Conservation (phyloP, 2,329 filamentous ascomycete genomes). For the Zarea fungicola region DNA sequence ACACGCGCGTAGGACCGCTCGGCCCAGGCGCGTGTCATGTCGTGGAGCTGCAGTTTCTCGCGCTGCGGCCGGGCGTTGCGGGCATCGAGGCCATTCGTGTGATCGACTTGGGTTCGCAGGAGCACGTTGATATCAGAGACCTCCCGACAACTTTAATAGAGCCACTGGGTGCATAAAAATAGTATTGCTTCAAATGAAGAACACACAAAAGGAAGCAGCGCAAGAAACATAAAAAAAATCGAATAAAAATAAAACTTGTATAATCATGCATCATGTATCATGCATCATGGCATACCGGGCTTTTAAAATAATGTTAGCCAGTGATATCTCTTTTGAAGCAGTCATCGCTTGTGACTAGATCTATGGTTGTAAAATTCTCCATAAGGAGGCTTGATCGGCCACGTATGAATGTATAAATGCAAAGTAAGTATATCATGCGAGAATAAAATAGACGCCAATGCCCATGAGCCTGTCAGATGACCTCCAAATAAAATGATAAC, state of each 20-base stretch:
- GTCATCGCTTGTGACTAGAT: too few species aligned
- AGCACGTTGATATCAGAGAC: constrained; percentile 72
- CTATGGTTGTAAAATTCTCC: too few species aligned
- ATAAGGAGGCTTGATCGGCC: too few species aligned
- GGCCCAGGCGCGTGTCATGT: constrained; percentile 69
- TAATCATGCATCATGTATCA: too few species aligned
- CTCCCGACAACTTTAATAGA: constrained; percentile 63
- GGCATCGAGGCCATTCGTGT: constrained; percentile 68
- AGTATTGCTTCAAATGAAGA: not conserved
- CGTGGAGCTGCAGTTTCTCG: constrained; percentile 66
- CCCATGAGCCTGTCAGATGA: too few species aligned
- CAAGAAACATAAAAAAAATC: not conserved
- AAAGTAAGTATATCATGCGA: too few species aligned
- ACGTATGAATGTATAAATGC: too few species aligned
- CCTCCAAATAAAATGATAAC: not conserved
- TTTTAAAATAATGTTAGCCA: not conserved
- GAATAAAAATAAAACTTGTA: not conserved
- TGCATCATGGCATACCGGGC: too few species aligned
- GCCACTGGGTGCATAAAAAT: constrained; percentile 19
- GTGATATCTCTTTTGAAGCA: not conserved
- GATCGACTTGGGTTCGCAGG: constrained; percentile 66
- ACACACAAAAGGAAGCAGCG: not conserved
- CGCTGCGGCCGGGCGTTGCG: constrained; percentile 60
- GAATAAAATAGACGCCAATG: too few species aligned
- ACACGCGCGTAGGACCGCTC: constrained; percentile 67